Evolutionary conservation across 1,284 basidiomycete species (phyloP), one percentile per base, ranked within the genome.

Genomic region (Gomphus bonarii): DNA sequence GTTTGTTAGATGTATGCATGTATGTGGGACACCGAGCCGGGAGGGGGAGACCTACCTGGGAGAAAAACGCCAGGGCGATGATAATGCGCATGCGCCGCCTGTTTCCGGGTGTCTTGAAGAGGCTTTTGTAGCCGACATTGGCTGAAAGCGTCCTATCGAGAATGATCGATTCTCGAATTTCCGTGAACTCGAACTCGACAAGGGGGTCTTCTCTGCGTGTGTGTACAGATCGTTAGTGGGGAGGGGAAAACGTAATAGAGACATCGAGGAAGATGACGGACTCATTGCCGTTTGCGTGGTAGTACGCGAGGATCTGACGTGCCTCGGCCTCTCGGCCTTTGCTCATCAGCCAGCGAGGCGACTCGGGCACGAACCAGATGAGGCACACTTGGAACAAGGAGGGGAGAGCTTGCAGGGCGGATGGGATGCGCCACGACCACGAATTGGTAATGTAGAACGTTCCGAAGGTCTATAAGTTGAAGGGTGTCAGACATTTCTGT

Each of bases 341-440:
- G 68, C 74, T 79, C 59, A 88, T 67, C 59, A 87, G 69, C 75
- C 74, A 89, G 73, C 86, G 80, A 50, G 84, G 85, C 0, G 84
- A 86, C 66, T 88, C 85, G 36, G 85, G 85, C 14, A 71, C 74
- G 66, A 84, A 81, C 66, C 73, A 76, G 63, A 88, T 68, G 18
- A 88, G 67, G 62, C 63, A 60, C 56, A 88, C 69, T 67, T 88
- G 86, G 50, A 83, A 60, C 57, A 84, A 58, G 1, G 84, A 79
- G 9, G 85, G 83, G 46, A 81, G 65, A 58, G 70, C 82, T 67
- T 88, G 86, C 28, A 88, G 71, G 38, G 79, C 65, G 12, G 84
- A 86, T 18, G 86, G 85, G 54, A 87, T 73, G 61, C 87, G 81
- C 87, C 87, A 89, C 38, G 84, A 70, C 87, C 85, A 88, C 12